Evolutionary conservation across 768 basidiomycete genomes (phyloP), one percentile per base, ranked within the genome.

Genomic region (Tulasnella sp.): DNA sequence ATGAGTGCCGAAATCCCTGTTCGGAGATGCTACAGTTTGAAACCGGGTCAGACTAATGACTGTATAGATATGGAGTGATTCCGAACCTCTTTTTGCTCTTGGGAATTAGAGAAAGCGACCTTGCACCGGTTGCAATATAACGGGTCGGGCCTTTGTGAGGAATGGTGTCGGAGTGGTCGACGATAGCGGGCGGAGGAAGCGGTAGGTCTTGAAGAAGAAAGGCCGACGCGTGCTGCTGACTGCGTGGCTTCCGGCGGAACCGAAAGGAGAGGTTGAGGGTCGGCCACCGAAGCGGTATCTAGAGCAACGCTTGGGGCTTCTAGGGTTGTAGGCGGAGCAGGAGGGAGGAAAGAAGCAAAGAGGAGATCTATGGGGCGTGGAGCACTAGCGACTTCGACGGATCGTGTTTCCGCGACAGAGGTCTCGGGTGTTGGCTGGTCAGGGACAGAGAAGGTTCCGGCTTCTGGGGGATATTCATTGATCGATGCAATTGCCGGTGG

Each of bases 41-140:
- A 34, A 16, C 5, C 18, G 76, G 16, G 24, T 76, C n/a, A 75
- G 24, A 50, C 5, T 50, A 28, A 34, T n/a, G 31, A 46, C 11
- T 20, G 7, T 11, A 18, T 9, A 12, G 24, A 46, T 22, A n/a
- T 24, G 16, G 22, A 28, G 24, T 4, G 40, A 41, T 44, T 28
- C 6, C 76, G 20, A 34, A 76, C 76, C 44, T 76, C 76, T 16
- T 24, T 34, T 28, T 76, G 76, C 37, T 44, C 76, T 54, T 76
- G 42, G 1, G 1, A 20, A 50, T 28, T 46, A 28, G 75, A 18
- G 75, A 76, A 76, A 22, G 24, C 42, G 20, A 50, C 8, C 22
- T 46, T 0, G 75, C 75, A 76, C 18, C 75, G 8, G 9, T 9
- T 28, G 58, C 58, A 60, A 16, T 46, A 46, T 18, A 60, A 28